phyloP scores from a whole-genome alignment of 805 yeast genomes.

The Kodamaea sagamina region DNA sequence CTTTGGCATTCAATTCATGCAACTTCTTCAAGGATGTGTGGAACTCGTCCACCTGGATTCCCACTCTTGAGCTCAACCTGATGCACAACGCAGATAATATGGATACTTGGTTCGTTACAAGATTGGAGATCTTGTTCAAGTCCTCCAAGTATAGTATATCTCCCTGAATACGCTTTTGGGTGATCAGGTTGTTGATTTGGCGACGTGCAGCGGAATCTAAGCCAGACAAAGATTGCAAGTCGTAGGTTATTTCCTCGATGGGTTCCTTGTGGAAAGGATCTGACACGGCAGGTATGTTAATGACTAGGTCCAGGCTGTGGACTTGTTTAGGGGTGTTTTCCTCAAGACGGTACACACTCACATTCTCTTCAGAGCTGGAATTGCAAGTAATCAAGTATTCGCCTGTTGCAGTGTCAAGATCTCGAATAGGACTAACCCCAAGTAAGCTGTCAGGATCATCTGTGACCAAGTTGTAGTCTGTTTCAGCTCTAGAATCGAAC shows the following conservation, averaged over 20 bases:
- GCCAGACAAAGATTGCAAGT: conserved; percentile 14
- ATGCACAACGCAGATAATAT: conserved; percentile 19
- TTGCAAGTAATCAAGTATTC: conserved; percentile 19
- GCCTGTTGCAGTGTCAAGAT: conserved; percentile 31
- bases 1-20: conserved; percentile 7
- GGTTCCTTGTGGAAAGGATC: conserved; percentile 14
- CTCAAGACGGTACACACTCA: not conserved
- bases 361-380: not conserved
- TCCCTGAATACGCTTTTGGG: not conserved
- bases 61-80: conserved; percentile 22
- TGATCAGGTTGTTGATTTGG: not conserved
- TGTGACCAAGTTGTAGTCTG: not conserved
- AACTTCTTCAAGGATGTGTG: conserved; percentile 20
- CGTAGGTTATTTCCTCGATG: conserved; percentile 23
- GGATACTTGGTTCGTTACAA: conserved; percentile 17
- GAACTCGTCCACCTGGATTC: conserved; percentile 26
- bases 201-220: not conserved
- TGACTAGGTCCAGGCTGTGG: too few species aligned
- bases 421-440: conserved; percentile 22
- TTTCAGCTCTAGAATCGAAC: not conserved
- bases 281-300: not conserved
- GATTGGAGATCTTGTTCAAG: conserved; percentile 24
- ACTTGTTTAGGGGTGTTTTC: not conserved
- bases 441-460: not conserved
- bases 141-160: conserved; percentile 10